Percentiles rank a stretch among this genome's conserved stretches.
phyloP scores from a whole-genome alignment of 371 early-diverging fungal species.

The Nematocida major region DNA sequence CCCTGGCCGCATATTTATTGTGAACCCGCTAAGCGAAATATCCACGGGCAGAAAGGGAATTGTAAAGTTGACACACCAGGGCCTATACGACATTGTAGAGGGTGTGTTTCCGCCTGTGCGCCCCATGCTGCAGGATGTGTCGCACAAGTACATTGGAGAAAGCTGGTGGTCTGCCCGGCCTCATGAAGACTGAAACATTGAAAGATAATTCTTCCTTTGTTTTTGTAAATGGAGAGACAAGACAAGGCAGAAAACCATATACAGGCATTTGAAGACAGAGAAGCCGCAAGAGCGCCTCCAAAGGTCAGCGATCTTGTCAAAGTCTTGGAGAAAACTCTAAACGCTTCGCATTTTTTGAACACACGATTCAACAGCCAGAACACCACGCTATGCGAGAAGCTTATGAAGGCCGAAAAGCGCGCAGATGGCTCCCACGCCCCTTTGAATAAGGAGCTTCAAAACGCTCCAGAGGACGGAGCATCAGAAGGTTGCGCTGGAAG shows the following conservation, averaged over 20 bases:
- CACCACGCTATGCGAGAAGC: conserved; percentile 23
- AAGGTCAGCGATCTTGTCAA: conserved; percentile 14
- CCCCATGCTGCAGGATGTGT: not conserved
- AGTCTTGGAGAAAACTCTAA: conserved; percentile 22
- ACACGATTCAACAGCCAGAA: conserved; percentile 39
- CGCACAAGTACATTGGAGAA: conserved; percentile 34
- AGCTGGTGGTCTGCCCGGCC: conserved; percentile 14
- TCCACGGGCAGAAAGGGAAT: conserved; percentile 45
- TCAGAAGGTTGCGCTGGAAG: too few relatives aligned
- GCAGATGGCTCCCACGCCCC: not conserved
- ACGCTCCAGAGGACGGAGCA: too few relatives aligned
- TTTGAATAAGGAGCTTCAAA: not conserved
- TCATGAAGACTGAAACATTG: conserved; percentile 14
- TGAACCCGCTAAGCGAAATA: conserved; percentile 81
- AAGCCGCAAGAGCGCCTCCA: not conserved
- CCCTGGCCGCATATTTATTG: conserved; percentile 83
- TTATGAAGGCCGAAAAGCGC: conserved; percentile 11
- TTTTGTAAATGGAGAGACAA: conserved; percentile 43
- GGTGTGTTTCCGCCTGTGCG: conserved; percentile 75
- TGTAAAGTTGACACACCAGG: conserved; percentile 42
- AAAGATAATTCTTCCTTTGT: conserved; percentile 42
- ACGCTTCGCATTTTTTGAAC: conserved; percentile 43
- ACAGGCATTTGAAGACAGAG: conserved; percentile 27
- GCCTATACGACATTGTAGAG: conserved; percentile 76
- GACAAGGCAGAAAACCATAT: conserved; percentile 10